Percentiles rank a stretch among this genome's conserved stretches.
Conservation (phyloP, 2,329 filamentous ascomycete species). For the Penicillium crustosum region DNA sequence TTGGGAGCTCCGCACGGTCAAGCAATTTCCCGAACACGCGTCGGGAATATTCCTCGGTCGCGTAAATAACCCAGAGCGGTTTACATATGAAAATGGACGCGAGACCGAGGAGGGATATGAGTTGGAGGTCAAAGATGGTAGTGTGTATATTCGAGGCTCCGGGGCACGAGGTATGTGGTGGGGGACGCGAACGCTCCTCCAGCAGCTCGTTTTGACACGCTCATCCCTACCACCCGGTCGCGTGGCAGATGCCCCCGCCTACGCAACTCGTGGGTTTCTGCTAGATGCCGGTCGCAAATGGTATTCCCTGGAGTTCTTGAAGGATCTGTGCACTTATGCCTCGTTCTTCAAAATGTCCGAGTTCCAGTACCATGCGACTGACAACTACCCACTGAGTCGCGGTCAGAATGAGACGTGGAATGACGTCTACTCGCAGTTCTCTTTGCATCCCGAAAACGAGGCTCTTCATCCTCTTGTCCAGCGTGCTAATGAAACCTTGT, state of each 20-base stretch:
- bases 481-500: conserved; percentile 57
- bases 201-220: conserved; percentile 48
- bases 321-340: conserved; percentile 60
- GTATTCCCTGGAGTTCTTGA: conserved; percentile 55
- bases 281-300: conserved; percentile 58
- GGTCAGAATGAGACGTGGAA: conserved; percentile 52
- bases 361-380: conserved; percentile 59
- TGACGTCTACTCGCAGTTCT: conserved; percentile 56
- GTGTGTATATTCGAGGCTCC: conserved; percentile 52
- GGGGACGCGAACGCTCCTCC: conserved; percentile 57
- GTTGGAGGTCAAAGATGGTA: conserved; percentile 38
- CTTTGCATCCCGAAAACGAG: conserved; percentile 52
- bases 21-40: conserved; percentile 32
- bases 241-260: conserved; percentile 53
- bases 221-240: conserved; percentile 44
- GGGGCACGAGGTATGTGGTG: conserved; percentile 59
- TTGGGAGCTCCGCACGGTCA: conserved; percentile 46
- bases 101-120: conserved; percentile 54
- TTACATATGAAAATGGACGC: conserved; percentile 51
- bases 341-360: conserved; percentile 63
- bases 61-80: conserved; percentile 16
- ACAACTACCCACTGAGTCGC: conserved; percentile 54
- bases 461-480: conserved; percentile 53
- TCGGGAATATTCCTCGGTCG: conserved; percentile 48
- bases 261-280: conserved; percentile 51